Evolutionary conservation across 202 grass and related monocot genomes (phyloP).

Genomic region (Eragrostis tef): DNA sequence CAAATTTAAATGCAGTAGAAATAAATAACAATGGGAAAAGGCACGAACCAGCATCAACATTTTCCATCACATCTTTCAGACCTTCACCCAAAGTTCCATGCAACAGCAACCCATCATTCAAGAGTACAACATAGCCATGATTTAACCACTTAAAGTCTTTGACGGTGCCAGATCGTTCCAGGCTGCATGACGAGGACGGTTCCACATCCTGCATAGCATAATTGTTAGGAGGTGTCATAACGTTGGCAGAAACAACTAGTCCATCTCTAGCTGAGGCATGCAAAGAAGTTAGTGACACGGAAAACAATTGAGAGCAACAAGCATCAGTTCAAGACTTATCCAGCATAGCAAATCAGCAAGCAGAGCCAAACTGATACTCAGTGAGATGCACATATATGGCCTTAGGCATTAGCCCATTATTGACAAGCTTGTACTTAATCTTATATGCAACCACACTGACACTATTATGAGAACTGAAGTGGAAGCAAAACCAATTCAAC

Average conservation of each 20-base stretch:
- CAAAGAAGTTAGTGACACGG: background rate
- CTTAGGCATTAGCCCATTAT: background rate
- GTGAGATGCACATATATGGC: background rate
- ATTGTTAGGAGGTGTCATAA: slow-evolving; percentile 12
- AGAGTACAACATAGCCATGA: slow-evolving; percentile 67
- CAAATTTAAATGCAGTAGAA: slow-evolving; percentile 25
- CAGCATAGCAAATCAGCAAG: background rate
- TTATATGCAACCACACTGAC: background rate
- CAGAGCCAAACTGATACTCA: slow-evolving; percentile 7
- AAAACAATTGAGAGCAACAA: slow-evolving; percentile 16
- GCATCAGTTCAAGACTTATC: background rate
- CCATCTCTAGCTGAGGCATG: background rate
- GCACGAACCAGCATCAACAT: slow-evolving; percentile 76
- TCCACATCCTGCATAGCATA: slow-evolving; percentile 57
- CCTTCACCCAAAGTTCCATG: slow-evolving; percentile 60
- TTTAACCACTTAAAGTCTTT: slow-evolving; percentile 93
- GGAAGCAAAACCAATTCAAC: background rate
- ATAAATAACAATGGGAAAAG: slow-evolving; percentile 29
- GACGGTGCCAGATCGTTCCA: slow-evolving; percentile 50
- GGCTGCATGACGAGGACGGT: slow-evolving; percentile 57
- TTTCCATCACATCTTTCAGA: slow-evolving; percentile 68
- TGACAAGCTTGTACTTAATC: slow-evolving; percentile 17
- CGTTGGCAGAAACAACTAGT: slow-evolving; percentile 21
- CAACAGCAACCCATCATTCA: slow-evolving; percentile 59
- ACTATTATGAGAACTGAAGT: background rate